A percentile compares a stretch with the other conserved stretches of the same genome.
These are phyloP conservation scores for Oropetium thomaeum DNA, from an alignment of 176 grass and related monocot genomes.

Conservation along the genomic window DNA sequence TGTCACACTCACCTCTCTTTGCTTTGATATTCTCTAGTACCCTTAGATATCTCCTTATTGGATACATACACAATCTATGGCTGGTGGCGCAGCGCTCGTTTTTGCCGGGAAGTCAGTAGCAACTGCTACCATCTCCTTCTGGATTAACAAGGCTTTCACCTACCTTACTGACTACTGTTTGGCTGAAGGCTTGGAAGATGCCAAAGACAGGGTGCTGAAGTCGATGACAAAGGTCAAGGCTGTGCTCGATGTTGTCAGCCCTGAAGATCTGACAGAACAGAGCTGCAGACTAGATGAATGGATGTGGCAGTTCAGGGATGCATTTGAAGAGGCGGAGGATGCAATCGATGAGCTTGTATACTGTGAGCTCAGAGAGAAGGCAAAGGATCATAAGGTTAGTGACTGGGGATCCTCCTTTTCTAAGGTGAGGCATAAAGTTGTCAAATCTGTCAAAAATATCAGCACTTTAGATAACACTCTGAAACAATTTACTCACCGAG, in stretches of 20 bases:
- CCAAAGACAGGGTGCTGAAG: neutral
- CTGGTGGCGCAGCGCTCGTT: neutral
- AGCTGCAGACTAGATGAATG: neutral
- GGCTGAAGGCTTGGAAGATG: neutral
- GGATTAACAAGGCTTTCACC: constrained; percentile 10
- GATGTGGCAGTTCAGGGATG: constrained; percentile 44
- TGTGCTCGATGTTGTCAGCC: constrained; percentile 17
- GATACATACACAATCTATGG: neutral
- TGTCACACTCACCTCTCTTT: neutral
- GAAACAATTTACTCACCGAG: constrained; percentile 15
- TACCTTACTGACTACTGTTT: constrained; percentile 1
- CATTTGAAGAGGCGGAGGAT: constrained; percentile 37
- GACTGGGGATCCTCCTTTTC: constrained; percentile 25
- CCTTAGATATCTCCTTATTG: neutral
- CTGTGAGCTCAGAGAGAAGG: constrained; percentile 33
- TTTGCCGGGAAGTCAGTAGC: constrained; percentile 18
- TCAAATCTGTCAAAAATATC: constrained; percentile 24
- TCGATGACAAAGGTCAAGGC: constrained; percentile 12
- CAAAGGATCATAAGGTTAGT: constrained; percentile 29
- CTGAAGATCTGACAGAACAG: constrained; percentile 4
- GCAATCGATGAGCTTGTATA: constrained; percentile 45
- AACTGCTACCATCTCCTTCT: constrained; percentile 19
- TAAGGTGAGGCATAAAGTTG: constrained; percentile 24
- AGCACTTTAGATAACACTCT: neutral
- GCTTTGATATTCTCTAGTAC: neutral